phyloP scores from a whole-genome alignment of 176 grass and related monocot genomes.

The Oryza australiensis region DNA sequence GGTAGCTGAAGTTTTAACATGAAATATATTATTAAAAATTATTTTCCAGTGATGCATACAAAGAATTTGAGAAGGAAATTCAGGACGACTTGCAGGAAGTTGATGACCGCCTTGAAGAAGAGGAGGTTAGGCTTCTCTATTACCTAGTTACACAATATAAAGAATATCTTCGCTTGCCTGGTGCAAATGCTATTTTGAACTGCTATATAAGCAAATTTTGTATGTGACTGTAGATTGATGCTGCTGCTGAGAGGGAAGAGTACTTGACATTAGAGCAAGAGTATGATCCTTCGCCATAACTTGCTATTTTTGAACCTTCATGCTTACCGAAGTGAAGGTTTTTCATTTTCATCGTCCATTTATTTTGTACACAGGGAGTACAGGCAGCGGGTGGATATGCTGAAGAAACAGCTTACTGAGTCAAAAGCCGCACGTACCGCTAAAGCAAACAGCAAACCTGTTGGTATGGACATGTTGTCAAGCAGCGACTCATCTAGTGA shows the following conservation, averaged over 20 bases:
- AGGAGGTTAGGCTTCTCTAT: constrained; percentile 60
- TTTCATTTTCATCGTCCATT: constrained; percentile 19
- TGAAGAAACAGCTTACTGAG: constrained; percentile 52
- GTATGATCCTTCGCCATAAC: constrained; percentile 30
- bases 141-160: neutral
- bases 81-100: constrained; percentile 80
- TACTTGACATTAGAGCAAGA: constrained; percentile 80
- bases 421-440: constrained; percentile 43
- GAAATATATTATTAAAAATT: constrained; percentile 4
- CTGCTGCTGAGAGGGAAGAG: constrained; percentile 88
- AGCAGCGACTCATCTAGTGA: constrained; percentile 53
- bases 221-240: constrained; percentile 71
- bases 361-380: constrained; percentile 46
- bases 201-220: constrained; percentile 32
- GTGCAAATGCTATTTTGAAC: neutral
- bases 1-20: constrained; percentile 9
- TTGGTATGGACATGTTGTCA: constrained; percentile 35
- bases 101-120: constrained; percentile 74
- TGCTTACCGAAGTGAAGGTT: constrained; percentile 8
- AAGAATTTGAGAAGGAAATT: constrained; percentile 99
- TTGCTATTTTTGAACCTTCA: neutral
- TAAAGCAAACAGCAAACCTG: constrained; percentile 44
- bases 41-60: constrained; percentile 67
- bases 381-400: constrained; percentile 47
- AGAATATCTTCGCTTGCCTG: neutral